Evolutionary conservation across 257 asterid genomes (phyloP).

Genomic region (Solanum bulbocastanum): DNA sequence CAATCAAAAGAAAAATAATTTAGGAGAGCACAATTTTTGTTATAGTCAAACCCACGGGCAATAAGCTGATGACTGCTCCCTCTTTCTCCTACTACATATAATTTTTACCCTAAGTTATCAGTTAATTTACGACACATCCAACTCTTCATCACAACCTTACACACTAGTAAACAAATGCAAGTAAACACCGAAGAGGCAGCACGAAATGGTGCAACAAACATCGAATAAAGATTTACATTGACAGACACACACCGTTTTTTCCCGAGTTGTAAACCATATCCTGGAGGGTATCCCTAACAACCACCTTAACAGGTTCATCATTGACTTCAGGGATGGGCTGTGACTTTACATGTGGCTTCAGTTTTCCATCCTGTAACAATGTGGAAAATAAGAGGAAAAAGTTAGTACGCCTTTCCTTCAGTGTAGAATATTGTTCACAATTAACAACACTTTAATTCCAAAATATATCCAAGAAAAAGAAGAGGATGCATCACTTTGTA

Average conservation of each 20-base stretch:
- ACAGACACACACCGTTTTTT: conserved; percentile 7
- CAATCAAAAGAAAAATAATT: not conserved
- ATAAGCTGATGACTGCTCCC: not conserved
- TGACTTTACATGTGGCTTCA: conserved; percentile 52
- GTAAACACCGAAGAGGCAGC: not conserved
- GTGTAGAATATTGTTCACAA: not conserved
- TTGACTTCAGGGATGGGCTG: conserved; percentile 72
- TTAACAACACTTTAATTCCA: not conserved
- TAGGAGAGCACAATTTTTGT: not conserved
- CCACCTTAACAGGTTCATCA: conserved; percentile 80
- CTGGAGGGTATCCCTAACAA: conserved; percentile 49
- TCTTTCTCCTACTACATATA: not conserved
- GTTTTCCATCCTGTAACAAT: conserved; percentile 48
- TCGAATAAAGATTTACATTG: not conserved
- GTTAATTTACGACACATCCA: not conserved
- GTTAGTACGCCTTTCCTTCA: not conserved
- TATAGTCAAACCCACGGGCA: not conserved
- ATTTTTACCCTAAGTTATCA: not conserved
- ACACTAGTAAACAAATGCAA: not conserved
- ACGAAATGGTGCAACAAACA: not conserved
- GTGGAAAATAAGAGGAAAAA: not conserved
- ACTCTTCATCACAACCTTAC: not conserved
- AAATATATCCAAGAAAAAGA: not conserved
- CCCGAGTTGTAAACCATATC: conserved; percentile 9
- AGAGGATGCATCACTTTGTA: conserved; percentile 28